Percentiles rank a stretch among this genome's conserved stretches.
Conservation (phyloP, 352 stramenopile genomes). For the Phytophthora uliginosa region DNA sequence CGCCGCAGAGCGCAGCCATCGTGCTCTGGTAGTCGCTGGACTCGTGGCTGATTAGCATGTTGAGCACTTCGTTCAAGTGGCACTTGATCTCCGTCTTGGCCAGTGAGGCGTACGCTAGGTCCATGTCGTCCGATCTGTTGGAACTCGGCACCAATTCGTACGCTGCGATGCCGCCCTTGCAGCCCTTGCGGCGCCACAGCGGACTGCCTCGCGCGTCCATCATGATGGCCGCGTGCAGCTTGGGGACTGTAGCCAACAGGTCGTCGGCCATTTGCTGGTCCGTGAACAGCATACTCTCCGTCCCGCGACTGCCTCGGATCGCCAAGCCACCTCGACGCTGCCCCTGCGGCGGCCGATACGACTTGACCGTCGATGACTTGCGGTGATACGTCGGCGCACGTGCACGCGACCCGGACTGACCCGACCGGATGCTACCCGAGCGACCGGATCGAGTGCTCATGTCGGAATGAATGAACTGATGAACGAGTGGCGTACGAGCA, state of each 20-base stretch:
- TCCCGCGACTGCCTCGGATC: slow-evolving; percentile 29
- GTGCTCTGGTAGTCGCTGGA: slow-evolving; percentile 48
- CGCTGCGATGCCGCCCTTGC: slow-evolving; percentile 48
- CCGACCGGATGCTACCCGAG: slow-evolving; percentile 17
- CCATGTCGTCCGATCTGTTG: slow-evolving; percentile 42
- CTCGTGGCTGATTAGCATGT: slow-evolving; percentile 39
- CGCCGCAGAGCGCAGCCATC: slow-evolving; percentile 47
- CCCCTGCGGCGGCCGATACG: slow-evolving; percentile 29
- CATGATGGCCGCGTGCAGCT: slow-evolving; percentile 42
- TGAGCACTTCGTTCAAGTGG: slow-evolving; percentile 61
- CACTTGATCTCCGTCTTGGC: slow-evolving; percentile 57
- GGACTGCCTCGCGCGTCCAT: slow-evolving; percentile 27
- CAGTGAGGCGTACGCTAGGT: slow-evolving; percentile 53
- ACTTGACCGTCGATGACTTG: slow-evolving; percentile 32
- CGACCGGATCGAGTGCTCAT: slow-evolving; percentile 34
- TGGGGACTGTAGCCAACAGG: slow-evolving; percentile 41
- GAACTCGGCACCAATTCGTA: slow-evolving; percentile 46
- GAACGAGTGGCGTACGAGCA: neutral
- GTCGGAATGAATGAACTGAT: slow-evolving; percentile 7
- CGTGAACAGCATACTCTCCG: slow-evolving; percentile 37
- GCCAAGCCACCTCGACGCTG: slow-evolving; percentile 26
- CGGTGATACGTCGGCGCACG: slow-evolving; percentile 25
- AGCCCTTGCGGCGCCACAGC: slow-evolving; percentile 42
- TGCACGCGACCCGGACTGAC: slow-evolving; percentile 10
- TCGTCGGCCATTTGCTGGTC: slow-evolving; percentile 52